A percentile compares a stretch with the other conserved stretches of the same genome.
phyloP scores from a whole-genome alignment of 2,329 filamentous ascomycete genomes.

The Colletotrichum eleusines region DNA sequence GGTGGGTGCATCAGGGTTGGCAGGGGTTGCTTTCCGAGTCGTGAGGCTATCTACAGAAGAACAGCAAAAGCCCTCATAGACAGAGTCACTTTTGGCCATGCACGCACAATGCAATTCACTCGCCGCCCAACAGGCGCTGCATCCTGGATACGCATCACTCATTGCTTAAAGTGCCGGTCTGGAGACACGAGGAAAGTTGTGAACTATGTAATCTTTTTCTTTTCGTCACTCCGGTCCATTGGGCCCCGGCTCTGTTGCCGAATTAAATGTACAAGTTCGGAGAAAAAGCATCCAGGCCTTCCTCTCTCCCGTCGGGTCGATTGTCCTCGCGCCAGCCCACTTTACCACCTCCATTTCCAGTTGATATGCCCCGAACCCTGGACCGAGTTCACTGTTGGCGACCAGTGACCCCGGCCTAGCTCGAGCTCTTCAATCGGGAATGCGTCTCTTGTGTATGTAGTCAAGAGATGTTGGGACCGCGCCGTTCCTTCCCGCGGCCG shows the following conservation, averaged over 20 bases:
- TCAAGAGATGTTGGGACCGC: slow-evolving; percentile 3
- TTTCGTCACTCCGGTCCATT: slow-evolving; percentile 24
- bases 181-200: background rate
- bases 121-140: background rate
- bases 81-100: background rate
- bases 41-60: slow-evolving; percentile 1
- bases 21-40: background rate
- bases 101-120: background rate
- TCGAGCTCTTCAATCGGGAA: background rate
- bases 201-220: slow-evolving; percentile 33
- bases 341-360: background rate
- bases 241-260: slow-evolving; percentile 13
- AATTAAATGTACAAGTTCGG: slow-evolving; percentile 42
- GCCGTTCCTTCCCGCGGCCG: slow-evolving; percentile 5
- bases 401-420: slow-evolving; percentile 21
- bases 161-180: background rate
- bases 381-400: slow-evolving; percentile 35
- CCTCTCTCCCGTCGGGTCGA: slow-evolving; percentile 3
- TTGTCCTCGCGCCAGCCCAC: slow-evolving; percentile 7
- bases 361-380: background rate
- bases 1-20: background rate
- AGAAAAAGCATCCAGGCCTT: slow-evolving; percentile 24
- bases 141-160: background rate
- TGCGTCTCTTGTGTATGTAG: background rate
- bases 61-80: slow-evolving; percentile 8